Percentiles rank a stretch among this genome's conserved stretches.
These are phyloP conservation scores for Quercus berberidifolia DNA, from an alignment of 306 rosid genomes.

Conservation along the genomic window DNA sequence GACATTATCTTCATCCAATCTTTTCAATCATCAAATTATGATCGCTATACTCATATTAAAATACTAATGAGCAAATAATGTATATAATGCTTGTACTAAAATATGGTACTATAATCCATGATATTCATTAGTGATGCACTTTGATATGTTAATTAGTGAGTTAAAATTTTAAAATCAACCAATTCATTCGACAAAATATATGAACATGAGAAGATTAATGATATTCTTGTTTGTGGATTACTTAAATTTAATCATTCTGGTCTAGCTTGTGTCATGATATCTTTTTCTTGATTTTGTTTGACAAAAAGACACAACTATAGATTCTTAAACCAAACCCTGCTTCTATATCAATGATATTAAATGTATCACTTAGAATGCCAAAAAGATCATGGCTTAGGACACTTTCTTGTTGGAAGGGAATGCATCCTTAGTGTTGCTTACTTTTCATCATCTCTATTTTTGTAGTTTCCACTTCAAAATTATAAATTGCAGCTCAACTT, in stretches of 20 bases:
- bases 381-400: background rate
- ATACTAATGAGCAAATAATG: conserved; percentile 16
- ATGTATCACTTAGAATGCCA: background rate
- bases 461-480: conserved; percentile 14
- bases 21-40: conserved; percentile 57
- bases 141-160: too few relatives aligned
- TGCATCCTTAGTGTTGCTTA: conserved; percentile 2
- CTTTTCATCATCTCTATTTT: conserved; percentile 22
- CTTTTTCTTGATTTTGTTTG: too few relatives aligned
- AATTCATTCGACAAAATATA: too few relatives aligned
- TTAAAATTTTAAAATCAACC: too few relatives aligned
- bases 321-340: too few relatives aligned
- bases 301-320: too few relatives aligned
- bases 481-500: conserved; percentile 11
- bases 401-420: background rate
- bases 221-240: too few relatives aligned
- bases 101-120: background rate
- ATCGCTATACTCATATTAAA: conserved; percentile 28
- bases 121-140: too few relatives aligned
- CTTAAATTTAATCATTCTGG: too few relatives aligned
- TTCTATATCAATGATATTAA: background rate
- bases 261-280: too few relatives aligned
- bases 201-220: too few relatives aligned
- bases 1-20: conserved; percentile 38
- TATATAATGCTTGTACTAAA: background rate